phyloP scores from a whole-genome alignment of 2,329 filamentous ascomycete genomes.

The Hymenoscyphus occultus region DNA sequence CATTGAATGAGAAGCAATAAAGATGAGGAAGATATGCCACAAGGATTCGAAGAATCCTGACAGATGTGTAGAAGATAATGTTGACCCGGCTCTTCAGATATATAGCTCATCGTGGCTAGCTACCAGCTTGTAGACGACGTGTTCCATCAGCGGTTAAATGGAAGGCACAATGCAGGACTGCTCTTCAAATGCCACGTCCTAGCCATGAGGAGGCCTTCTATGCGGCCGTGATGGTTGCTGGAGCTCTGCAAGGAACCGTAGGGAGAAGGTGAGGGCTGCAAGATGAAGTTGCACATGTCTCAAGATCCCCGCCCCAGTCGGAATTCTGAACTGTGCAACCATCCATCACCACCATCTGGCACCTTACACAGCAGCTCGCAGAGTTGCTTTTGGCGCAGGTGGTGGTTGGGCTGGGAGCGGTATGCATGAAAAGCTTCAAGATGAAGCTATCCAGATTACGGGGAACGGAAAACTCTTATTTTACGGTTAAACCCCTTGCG shows the following conservation, averaged over 20 bases:
- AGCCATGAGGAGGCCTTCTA: conserved; percentile 10
- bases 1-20: neutral
- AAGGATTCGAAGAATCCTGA: neutral
- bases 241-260: conserved; percentile 5
- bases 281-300: conserved; percentile 16
- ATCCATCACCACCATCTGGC: conserved; percentile 2
- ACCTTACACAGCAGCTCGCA: conserved; percentile 2
- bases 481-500: neutral
- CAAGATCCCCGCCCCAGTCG: conserved; percentile 8
- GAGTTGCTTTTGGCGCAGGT: neutral
- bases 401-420: neutral
- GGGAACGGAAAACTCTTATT: neutral
- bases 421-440: neutral
- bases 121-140: neutral
- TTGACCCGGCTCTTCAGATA: neutral
- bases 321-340: neutral
- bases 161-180: conserved; percentile 1
- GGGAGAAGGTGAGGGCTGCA: conserved; percentile 8
- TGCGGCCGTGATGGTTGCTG: conserved; percentile 10
- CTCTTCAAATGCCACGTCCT: conserved; percentile 10
- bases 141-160: neutral
- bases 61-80: neutral
- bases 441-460: neutral
- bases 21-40: neutral
- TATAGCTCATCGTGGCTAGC: neutral